Evolutionary conservation across 768 basidiomycete species (phyloP).

Genomic region (Phlebiopsis gigantea): DNA sequence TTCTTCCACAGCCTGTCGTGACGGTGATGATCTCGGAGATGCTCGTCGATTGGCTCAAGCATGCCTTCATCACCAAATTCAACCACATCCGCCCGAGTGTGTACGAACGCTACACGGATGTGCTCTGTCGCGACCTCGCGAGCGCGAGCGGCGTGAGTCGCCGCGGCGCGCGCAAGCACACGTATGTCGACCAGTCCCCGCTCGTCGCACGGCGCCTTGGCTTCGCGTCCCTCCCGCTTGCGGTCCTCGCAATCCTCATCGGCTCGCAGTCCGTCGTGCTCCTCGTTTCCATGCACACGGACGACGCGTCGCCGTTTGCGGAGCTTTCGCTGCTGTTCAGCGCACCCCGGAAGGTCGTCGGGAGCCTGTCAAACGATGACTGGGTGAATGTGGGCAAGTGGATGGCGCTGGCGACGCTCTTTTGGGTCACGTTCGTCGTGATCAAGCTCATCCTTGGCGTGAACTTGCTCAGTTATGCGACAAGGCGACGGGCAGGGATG

Average conservation of each 20-base stretch:
- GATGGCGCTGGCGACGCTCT: conserved; percentile 55
- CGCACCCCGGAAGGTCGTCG: background rate
- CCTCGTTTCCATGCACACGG: conserved; percentile 41
- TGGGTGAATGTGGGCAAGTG: conserved; percentile 56
- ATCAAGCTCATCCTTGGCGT: conserved; percentile 93
- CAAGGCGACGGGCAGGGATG: conserved; percentile 68
- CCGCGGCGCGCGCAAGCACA: conserved; percentile 60
- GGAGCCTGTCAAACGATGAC: conserved; percentile 34
- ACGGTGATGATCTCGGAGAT: conserved; percentile 90
- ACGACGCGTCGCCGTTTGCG: conserved; percentile 39
- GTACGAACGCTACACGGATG: conserved; percentile 93
- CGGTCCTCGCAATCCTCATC: conserved; percentile 74
- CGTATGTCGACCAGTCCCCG: conserved; percentile 94
- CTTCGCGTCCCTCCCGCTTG: conserved; percentile 88
- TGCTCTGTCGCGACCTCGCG: conserved; percentile 89
- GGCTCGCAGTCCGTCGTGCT: conserved; percentile 66
- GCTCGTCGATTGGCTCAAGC: conserved; percentile 97
- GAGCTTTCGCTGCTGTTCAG: conserved; percentile 31
- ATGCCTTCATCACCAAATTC: conserved; percentile 99
- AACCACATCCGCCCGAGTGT: conserved; percentile 96
- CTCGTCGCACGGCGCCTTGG: conserved; percentile 90
- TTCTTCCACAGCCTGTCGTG: conserved; percentile 67
- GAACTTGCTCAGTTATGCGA: conserved; percentile 80
- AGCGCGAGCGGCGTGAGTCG: conserved; percentile 70
- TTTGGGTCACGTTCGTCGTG: conserved; percentile 89